A percentile compares a stretch with the other conserved stretches of the same genome.
These are phyloP conservation scores for Ilyonectria robusta DNA, from an alignment of 2,329 filamentous ascomycete genomes.

Conservation along the genomic window DNA sequence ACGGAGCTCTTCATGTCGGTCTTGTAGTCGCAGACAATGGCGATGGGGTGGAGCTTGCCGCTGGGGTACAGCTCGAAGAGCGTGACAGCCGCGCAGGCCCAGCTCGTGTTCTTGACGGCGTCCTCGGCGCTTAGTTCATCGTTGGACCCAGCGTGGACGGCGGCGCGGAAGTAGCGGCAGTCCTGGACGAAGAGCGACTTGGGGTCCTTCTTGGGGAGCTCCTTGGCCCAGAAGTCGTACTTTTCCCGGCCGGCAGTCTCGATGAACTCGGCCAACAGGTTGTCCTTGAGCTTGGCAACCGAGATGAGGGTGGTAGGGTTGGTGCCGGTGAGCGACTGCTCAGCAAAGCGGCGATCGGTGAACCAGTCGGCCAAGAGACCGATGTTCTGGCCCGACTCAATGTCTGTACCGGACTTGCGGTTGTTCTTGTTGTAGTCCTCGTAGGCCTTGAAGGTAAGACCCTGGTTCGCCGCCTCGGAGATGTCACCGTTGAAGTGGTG, in stretches of 20 bases:
- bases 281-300: conserved; percentile 56
- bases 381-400: conserved; percentile 51
- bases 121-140: conserved; percentile 49
- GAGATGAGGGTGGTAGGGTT: conserved; percentile 62
- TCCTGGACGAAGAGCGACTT: conserved; percentile 59
- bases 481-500: conserved; percentile 44
- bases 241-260: conserved; percentile 51
- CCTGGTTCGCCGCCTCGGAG: conserved; percentile 48
- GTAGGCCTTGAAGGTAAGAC: conserved; percentile 49
- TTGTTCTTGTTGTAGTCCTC: conserved; percentile 53
- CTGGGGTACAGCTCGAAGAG: conserved; percentile 60
- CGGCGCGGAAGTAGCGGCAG: conserved; percentile 59
- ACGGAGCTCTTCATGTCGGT: conserved; percentile 59
- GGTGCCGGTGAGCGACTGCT: conserved; percentile 60
- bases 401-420: conserved; percentile 54
- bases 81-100: conserved; percentile 57
- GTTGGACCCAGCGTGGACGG: conserved; percentile 48
- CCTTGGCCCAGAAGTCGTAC: conserved; percentile 51
- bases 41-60: conserved; percentile 63
- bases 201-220: conserved; percentile 47
- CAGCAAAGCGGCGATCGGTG: conserved; percentile 59
- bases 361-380: conserved; percentile 58
- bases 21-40: conserved; percentile 64
- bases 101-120: conserved; percentile 42
- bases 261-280: conserved; percentile 53